Conservation (phyloP, 768 basidiomycete species). For the Amanita rimosa region DNA sequence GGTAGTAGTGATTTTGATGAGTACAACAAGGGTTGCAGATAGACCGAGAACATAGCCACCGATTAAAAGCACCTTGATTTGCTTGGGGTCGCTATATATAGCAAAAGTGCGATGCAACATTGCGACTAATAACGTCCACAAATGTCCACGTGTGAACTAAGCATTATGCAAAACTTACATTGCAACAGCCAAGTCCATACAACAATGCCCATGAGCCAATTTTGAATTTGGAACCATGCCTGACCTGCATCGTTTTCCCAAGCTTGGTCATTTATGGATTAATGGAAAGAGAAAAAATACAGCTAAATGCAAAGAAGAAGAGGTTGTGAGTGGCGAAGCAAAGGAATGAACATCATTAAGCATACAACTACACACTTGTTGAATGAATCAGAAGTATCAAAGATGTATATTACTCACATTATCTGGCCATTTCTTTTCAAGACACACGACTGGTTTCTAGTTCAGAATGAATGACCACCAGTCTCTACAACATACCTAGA, state of each 20-base stretch:
- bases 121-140: constrained; percentile 9
- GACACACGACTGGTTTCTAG: neutral
- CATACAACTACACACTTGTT: constrained; percentile 3
- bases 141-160: neutral
- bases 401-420: neutral
- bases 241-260: constrained; percentile 9
- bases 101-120: constrained; percentile 17
- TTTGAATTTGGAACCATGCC: constrained; percentile 12
- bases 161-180: constrained; percentile 10
- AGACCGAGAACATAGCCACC: constrained; percentile 11
- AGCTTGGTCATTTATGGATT: neutral
- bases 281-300: neutral
- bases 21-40: constrained; percentile 9
- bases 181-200: constrained; percentile 17
- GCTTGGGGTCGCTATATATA: constrained; percentile 11
- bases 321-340: neutral
- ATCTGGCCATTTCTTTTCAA: neutral
- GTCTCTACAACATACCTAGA: neutral
- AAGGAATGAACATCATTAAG: neutral
- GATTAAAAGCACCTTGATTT: constrained; percentile 7
- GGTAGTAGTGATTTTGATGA: constrained; percentile 4
- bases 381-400: neutral
- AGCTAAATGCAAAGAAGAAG: neutral
- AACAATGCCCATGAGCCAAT: constrained; percentile 12
- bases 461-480: neutral